A percentile compares a stretch with the other conserved stretches of the same genome.
Evolutionary conservation across 345 rosid species (phyloP).

Genomic region (Syzygium jambos): DNA sequence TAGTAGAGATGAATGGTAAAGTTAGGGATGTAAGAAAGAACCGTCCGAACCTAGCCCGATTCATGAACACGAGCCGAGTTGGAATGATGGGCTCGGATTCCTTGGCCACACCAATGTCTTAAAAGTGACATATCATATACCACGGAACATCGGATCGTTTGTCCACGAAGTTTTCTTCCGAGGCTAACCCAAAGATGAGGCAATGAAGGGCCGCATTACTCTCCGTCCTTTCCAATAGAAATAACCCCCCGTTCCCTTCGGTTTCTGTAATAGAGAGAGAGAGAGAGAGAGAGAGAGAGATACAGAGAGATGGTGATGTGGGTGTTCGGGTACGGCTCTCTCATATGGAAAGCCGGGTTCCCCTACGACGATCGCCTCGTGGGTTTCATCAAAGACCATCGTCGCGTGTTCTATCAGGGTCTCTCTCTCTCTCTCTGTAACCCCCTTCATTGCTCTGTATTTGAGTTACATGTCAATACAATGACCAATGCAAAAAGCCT

Average conservation of each 20-base stretch:
- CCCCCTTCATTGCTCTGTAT: neutral
- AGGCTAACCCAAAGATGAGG: neutral
- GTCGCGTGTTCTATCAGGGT: slow-evolving; percentile 91
- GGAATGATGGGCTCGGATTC: neutral
- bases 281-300: neutral
- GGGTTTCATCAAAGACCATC: slow-evolving; percentile 76
- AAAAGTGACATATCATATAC: neutral
- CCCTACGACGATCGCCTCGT: slow-evolving; percentile 57
- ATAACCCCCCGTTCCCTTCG: no score
- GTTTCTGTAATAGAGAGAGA: neutral
- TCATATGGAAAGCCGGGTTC: slow-evolving; percentile 83
- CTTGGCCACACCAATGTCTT: neutral
- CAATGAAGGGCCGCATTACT: neutral
- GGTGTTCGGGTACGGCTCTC: slow-evolving; percentile 85
- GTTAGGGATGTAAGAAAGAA: neutral
- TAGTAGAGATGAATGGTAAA: neutral
- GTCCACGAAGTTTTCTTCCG: neutral
- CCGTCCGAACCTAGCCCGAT: neutral
- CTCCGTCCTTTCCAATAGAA: neutral
- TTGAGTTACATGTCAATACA: neutral
- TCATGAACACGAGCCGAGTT: neutral
- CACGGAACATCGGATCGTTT: neutral
- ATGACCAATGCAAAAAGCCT: neutral
- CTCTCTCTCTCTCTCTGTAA: neutral
- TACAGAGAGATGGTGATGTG: slow-evolving; percentile 51